Conservation (phyloP, 2,329 filamentous ascomycete genomes). For the Phaeomoniella chlamydospora region DNA sequence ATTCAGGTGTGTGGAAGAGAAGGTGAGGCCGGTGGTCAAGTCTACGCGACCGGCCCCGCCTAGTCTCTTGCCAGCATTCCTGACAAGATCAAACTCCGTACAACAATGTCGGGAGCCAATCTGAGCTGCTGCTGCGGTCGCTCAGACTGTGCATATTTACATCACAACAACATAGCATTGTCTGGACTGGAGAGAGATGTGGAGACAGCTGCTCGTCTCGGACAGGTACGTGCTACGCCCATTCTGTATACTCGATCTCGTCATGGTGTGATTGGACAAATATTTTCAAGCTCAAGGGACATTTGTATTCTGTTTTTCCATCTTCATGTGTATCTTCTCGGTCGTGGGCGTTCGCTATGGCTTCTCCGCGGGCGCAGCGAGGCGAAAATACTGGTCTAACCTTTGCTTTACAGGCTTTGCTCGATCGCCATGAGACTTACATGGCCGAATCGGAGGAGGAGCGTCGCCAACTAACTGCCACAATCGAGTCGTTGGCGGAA, state of each 20-base stretch:
- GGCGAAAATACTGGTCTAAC: slow-evolving; percentile 39
- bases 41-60: neutral
- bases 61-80: neutral
- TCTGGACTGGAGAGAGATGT: slow-evolving; percentile 79
- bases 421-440: slow-evolving; percentile 85
- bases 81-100: neutral
- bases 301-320: too few species aligned
- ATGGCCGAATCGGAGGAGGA: slow-evolving; percentile 86
- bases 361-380: slow-evolving; percentile 1
- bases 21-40: slow-evolving; percentile 1
- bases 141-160: slow-evolving; percentile 62
- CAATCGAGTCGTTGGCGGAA: slow-evolving; percentile 60
- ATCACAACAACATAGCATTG: slow-evolving; percentile 64
- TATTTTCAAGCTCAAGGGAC: too few species aligned
- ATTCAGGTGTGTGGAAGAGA: too few species aligned
- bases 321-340: too few species aligned
- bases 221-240: slow-evolving; percentile 58
- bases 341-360: neutral
- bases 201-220: slow-evolving; percentile 69
- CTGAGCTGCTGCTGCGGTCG: slow-evolving; percentile 72
- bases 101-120: slow-evolving; percentile 3
- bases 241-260: slow-evolving; percentile 7
- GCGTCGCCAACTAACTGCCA: slow-evolving; percentile 54
- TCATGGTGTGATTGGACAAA: too few species aligned
- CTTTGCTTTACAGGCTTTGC: slow-evolving; percentile 65